These are phyloP conservation scores for Neonectria hederae DNA, from an alignment of 2,329 filamentous ascomycete genomes.

Conservation along the genomic window DNA sequence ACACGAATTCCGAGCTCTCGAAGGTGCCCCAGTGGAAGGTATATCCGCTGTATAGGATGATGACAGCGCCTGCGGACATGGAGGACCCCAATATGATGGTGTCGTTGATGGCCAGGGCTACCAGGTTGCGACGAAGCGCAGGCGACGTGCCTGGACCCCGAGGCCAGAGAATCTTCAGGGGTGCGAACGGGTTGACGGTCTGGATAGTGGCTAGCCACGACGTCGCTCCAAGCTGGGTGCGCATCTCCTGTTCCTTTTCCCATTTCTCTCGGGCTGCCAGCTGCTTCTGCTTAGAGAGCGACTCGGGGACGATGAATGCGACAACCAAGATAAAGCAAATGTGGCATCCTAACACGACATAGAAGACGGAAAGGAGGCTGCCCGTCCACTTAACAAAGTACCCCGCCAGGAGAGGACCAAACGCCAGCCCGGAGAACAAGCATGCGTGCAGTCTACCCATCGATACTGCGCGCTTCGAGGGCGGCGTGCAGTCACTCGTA, in stretches of 20 bases:
- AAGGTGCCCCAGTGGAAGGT: conserved; percentile 85
- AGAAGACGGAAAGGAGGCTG: conserved; percentile 83
- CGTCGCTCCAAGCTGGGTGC: conserved; percentile 30
- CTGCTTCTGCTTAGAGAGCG: conserved; percentile 78
- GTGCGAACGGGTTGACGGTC: conserved; percentile 74
- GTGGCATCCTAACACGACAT: conserved; percentile 79
- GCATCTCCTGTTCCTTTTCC: conserved; percentile 54
- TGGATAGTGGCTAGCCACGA: conserved; percentile 49
- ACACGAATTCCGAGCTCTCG: conserved; percentile 83
- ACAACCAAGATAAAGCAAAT: conserved; percentile 77
- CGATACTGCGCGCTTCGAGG: conserved; percentile 79
- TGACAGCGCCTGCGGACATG: conserved; percentile 82
- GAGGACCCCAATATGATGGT: conserved; percentile 82
- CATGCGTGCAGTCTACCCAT: conserved; percentile 93
- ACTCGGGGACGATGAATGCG: conserved; percentile 81
- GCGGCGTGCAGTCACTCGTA: conserved; percentile 85
- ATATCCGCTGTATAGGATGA: conserved; percentile 84
- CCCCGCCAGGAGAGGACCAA: conserved; percentile 84
- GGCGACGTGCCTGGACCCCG: conserved; percentile 67
- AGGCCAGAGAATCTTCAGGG: conserved; percentile 81
- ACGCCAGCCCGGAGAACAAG: conserved; percentile 86
- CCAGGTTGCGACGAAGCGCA: conserved; percentile 79
- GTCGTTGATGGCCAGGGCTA: conserved; percentile 82
- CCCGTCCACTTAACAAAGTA: conserved; percentile 82
- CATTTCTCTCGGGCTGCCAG: conserved; percentile 75